Conservation (phyloP, 208 protist species). For the Porcisia hertigi region DNA sequence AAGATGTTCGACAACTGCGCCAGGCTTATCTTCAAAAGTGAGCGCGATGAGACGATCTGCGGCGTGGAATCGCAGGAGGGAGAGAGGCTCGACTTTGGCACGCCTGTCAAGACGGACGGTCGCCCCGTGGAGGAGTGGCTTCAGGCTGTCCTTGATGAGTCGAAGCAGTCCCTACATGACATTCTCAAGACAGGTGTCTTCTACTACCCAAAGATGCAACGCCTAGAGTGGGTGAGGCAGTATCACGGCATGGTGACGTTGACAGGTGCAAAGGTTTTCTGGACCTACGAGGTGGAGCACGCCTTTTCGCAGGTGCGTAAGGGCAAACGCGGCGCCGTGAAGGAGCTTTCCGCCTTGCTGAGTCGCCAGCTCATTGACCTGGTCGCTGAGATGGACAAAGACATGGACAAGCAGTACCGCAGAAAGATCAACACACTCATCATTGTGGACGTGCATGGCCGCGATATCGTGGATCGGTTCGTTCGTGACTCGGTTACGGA, state of each 20-base stretch:
- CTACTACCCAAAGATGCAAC: constrained; percentile 94
- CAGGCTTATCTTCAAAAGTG: constrained; percentile 94
- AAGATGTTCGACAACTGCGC: constrained; percentile 99
- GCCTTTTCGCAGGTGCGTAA: constrained; percentile 92
- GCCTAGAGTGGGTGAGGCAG: constrained; percentile 95
- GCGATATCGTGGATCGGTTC: constrained; percentile 98
- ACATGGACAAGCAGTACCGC: constrained; percentile 91
- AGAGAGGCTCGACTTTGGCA: constrained; percentile 94
- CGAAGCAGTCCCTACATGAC: constrained; percentile 91
- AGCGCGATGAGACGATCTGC: constrained; percentile 89
- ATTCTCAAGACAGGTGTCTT: constrained; percentile 98
- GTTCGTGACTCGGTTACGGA: constrained; percentile 98
- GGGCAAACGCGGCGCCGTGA: constrained; percentile 97
- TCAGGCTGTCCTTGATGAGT: constrained; percentile 95
- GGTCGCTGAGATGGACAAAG: constrained; percentile 95
- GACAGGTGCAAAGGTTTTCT: constrained; percentile 98
- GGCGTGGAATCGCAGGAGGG: constrained; percentile 97
- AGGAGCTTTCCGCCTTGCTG: constrained; percentile 92
- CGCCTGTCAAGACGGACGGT: constrained; percentile 86
- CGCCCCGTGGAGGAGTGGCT: constrained; percentile 98
- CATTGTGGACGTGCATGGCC: constrained; percentile 99
- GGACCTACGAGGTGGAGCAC: constrained; percentile 98
- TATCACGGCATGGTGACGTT: constrained; percentile 97
- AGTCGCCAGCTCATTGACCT: constrained; percentile 95
- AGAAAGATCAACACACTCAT: constrained; percentile 99